A percentile compares a stretch with the other conserved stretches of the same genome.
Evolutionary conservation across 2,329 filamentous ascomycete species (phyloP).

Genomic region (Monosporascus sp.): DNA sequence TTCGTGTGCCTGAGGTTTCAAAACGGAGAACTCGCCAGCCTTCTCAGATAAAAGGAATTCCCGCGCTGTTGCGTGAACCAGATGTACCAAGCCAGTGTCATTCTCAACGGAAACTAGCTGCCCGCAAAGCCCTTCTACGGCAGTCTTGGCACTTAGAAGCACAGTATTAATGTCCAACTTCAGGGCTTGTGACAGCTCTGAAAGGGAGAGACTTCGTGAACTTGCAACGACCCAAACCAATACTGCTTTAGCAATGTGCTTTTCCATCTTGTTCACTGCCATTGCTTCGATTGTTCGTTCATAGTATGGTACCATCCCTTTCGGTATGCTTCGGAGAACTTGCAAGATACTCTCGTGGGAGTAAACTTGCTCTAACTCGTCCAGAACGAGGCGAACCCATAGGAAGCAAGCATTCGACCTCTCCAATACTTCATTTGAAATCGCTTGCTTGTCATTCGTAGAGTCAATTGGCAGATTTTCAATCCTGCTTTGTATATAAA

Average conservation of each 20-base stretch:
- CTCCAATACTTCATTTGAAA: constrained; percentile 15
- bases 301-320: constrained; percentile 26
- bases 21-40: constrained; percentile 19
- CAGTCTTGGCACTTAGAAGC: constrained; percentile 12
- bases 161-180: constrained; percentile 20
- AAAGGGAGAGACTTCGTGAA: constrained; percentile 13
- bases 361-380: constrained; percentile 22
- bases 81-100: constrained; percentile 8
- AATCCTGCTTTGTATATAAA: constrained; percentile 16
- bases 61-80: constrained; percentile 23
- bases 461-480: constrained; percentile 11
- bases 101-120: constrained; percentile 23
- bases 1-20: constrained; percentile 13
- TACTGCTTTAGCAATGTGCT: constrained; percentile 21
- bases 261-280: constrained; percentile 18
- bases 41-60: constrained; percentile 21
- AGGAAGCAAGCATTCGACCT: constrained; percentile 27
- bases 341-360: constrained; percentile 17
- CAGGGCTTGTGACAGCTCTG: constrained; percentile 23
- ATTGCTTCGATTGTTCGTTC: constrained; percentile 16
- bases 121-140: constrained; percentile 23
- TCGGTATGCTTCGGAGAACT: constrained; percentile 25
- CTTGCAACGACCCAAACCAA: constrained; percentile 22
- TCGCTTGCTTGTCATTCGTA: constrained; percentile 3
- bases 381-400: constrained; percentile 26